phyloP scores from a whole-genome alignment of 169 alveolate genomes.

The Neospora caninum region DNA sequence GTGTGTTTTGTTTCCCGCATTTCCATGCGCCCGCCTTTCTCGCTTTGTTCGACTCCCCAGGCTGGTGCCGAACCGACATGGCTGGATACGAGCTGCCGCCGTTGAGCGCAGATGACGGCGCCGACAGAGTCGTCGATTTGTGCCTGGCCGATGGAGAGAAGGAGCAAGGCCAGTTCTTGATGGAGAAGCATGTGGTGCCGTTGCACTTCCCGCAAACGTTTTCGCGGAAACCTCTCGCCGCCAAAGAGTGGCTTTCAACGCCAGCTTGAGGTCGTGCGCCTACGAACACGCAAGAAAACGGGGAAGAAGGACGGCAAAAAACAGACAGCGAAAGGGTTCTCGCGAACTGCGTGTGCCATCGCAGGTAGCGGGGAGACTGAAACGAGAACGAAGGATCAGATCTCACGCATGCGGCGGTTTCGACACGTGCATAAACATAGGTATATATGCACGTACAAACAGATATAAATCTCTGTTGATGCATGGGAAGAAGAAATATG shows the following conservation, averaged over 20 bases:
- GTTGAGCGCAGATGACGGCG: constrained; percentile 61
- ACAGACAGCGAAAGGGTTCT: no score
- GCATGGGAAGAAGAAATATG: no score
- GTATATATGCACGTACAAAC: no score
- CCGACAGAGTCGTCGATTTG: background rate
- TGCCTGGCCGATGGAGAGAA: constrained; percentile 12
- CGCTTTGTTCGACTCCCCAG: background rate
- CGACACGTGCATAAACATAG: no score
- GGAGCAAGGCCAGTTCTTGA: constrained; percentile 33
- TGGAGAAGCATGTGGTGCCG: background rate
- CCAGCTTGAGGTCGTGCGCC: background rate
- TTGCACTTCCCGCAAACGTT: background rate
- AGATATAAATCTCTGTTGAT: no score
- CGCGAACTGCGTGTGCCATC: no score
- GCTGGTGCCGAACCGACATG: constrained; percentile 66
- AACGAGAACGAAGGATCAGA: no score
- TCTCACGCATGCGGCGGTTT: no score
- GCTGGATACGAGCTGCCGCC: constrained; percentile 63
- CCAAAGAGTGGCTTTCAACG: background rate
- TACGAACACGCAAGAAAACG: background rate
- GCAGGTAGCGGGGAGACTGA: no score
- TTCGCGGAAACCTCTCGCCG: background rate
- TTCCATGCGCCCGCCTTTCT: background rate
- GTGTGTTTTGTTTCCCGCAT: background rate
- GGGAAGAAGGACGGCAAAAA: background rate